phyloP scores from a whole-genome alignment of 2,329 filamentous ascomycete genomes.

The Colletotrichum truncatum region DNA sequence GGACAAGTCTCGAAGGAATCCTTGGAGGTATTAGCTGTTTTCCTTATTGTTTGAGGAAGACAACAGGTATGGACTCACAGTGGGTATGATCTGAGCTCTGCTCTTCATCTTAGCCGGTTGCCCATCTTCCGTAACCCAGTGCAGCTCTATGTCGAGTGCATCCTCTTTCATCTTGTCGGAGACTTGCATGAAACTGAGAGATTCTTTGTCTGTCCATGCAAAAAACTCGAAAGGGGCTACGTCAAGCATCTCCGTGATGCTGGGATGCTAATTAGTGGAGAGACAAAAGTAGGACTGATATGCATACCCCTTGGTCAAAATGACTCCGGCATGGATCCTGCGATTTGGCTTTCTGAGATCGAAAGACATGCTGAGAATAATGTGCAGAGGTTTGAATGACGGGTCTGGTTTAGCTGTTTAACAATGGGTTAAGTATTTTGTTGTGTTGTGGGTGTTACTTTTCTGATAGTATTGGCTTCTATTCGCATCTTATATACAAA shows the following conservation, averaged over 20 bases:
- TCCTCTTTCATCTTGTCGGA: slow-evolving; percentile 19
- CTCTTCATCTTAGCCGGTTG: slow-evolving; percentile 34
- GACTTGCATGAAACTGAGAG: slow-evolving; percentile 21
- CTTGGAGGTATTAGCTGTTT: slow-evolving; percentile 31
- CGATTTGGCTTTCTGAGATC: slow-evolving; percentile 36
- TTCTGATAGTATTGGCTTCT: not conserved
- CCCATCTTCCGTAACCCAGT: slow-evolving; percentile 44
- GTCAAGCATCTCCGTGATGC: slow-evolving; percentile 44
- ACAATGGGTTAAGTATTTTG: not conserved
- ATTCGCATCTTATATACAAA: not conserved
- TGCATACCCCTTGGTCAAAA: slow-evolving; percentile 38
- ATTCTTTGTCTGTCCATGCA: slow-evolving; percentile 25
- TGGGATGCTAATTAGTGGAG: slow-evolving; percentile 11
- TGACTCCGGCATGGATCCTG: slow-evolving; percentile 39
- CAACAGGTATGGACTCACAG: slow-evolving; percentile 33
- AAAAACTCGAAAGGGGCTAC: slow-evolving; percentile 44
- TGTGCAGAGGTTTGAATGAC: not conserved
- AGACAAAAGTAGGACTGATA: not conserved
- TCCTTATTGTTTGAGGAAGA: not conserved
- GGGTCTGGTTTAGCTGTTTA: too few species aligned
- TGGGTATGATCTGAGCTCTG: slow-evolving; percentile 39
- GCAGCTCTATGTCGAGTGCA: slow-evolving; percentile 40
- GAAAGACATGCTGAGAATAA: slow-evolving; percentile 12
- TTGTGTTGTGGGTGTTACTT: not conserved
- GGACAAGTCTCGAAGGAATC: slow-evolving; percentile 50